Conservation (phyloP, 1,284 basidiomycete species). For the Moniliophthora roreri region DNA sequence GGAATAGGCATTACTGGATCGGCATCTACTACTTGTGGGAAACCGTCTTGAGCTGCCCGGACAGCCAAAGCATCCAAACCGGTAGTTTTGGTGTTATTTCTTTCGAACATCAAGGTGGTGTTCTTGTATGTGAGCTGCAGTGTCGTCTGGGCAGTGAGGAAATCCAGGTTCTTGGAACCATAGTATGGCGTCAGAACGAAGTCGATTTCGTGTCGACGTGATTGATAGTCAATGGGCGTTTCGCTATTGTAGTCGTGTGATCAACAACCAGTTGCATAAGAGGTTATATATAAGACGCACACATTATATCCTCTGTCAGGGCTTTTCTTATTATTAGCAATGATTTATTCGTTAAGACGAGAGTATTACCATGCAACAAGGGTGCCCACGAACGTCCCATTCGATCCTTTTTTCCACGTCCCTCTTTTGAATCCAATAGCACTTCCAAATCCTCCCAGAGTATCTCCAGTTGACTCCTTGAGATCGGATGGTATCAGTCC, state of each 20-base stretch:
- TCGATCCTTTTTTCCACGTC: conserved; percentile 24
- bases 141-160: conserved; percentile 51
- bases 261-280: not conserved
- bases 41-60: conserved; percentile 37
- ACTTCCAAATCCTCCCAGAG: conserved; percentile 41
- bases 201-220: conserved; percentile 55
- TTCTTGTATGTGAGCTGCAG: conserved; percentile 51
- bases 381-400: conserved; percentile 39
- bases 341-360: no score
- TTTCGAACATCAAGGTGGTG: conserved; percentile 59
- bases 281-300: conserved; percentile 25
- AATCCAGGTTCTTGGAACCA: conserved; percentile 43
- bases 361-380: conserved; percentile 46
- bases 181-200: conserved; percentile 63
- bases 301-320: conserved; percentile 56
- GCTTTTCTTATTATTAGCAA: no score
- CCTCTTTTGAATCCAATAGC: conserved; percentile 37
- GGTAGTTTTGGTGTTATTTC: conserved; percentile 48
- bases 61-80: conserved; percentile 59
- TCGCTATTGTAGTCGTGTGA: conserved; percentile 31
- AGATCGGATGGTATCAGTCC: conserved; percentile 40
- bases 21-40: conserved; percentile 26
- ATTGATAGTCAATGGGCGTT: conserved; percentile 58
- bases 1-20: conserved; percentile 51
- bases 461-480: conserved; percentile 39